Evolutionary conservation across 2,329 filamentous ascomycete genomes (phyloP).

Genomic region (Fusarium sp.): DNA sequence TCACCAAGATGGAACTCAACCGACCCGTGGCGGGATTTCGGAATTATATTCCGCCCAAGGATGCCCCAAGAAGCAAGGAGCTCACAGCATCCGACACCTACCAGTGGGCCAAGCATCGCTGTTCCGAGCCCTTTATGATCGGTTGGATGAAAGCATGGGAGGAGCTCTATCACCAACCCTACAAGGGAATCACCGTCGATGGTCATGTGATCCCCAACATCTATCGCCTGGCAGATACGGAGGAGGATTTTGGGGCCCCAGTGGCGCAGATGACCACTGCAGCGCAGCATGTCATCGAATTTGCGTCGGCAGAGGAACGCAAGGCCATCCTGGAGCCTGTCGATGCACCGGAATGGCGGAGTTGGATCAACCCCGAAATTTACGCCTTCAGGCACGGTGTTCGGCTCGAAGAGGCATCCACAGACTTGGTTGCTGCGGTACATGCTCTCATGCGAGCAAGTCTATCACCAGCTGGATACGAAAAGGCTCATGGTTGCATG

Average conservation of each 20-base stretch:
- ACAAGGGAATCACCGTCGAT: conserved; percentile 18
- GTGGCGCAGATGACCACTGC: background rate
- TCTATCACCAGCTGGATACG: conserved; percentile 75
- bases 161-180: conserved; percentile 10
- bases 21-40: conserved; percentile 11
- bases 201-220: conserved; percentile 10
- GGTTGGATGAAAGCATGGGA: conserved; percentile 27
- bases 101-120: conserved; percentile 20
- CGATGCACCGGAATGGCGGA: conserved; percentile 75
- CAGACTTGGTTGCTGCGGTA: conserved; percentile 58
- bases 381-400: conserved; percentile 73
- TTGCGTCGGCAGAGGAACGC: conserved; percentile 50
- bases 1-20: background rate
- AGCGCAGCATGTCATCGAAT: conserved; percentile 3
- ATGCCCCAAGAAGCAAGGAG: conserved; percentile 17
- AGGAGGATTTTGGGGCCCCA: conserved; percentile 15
- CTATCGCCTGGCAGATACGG: conserved; percentile 4
- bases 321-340: conserved; percentile 65
- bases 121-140: conserved; percentile 29
- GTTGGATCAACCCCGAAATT: conserved; percentile 76
- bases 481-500: conserved; percentile 75
- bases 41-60: conserved; percentile 17
- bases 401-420: conserved; percentile 68
- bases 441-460: conserved; percentile 66
- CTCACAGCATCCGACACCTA: conserved; percentile 21